A percentile compares a stretch with the other conserved stretches of the same genome.
Evolutionary conservation across 805 yeast species (phyloP).

Genomic region (Cyberlindnera subsufficiens): DNA sequence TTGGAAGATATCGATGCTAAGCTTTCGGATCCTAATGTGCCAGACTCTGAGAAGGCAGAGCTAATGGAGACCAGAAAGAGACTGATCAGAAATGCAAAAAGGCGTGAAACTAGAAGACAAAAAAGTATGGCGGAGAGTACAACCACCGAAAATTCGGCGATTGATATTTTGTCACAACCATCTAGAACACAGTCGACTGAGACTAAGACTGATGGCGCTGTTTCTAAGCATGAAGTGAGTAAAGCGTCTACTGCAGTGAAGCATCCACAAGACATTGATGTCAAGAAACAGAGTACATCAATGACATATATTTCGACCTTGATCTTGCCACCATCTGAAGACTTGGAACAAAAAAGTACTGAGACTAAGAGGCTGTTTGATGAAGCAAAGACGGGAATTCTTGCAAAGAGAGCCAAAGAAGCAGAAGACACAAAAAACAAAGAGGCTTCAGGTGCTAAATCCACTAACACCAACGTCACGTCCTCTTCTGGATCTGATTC

Average conservation of each 20-base stretch:
- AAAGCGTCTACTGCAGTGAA: too few relatives aligned
- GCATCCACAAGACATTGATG: too few relatives aligned
- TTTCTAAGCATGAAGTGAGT: too few relatives aligned
- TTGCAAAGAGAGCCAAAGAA: slow-evolving; percentile 6
- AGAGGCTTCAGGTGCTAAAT: background rate
- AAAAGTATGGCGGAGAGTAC: background rate
- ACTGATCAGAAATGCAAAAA: slow-evolving; percentile 5
- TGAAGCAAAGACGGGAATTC: slow-evolving; percentile 11
- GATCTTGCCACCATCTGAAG: slow-evolving; percentile 6
- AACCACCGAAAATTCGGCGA: too few relatives aligned
- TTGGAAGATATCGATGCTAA: background rate
- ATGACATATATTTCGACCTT: background rate
- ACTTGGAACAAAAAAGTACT: background rate
- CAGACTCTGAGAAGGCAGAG: background rate
- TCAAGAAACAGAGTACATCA: background rate
- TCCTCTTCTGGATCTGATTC: slow-evolving; percentile 34
- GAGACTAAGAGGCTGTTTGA: slow-evolving; percentile 8
- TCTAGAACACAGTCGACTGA: too few relatives aligned
- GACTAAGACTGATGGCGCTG: too few relatives aligned
- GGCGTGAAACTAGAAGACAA: slow-evolving; percentile 3
- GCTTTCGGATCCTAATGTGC: background rate
- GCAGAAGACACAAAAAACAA: background rate
- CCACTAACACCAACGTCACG: background rate
- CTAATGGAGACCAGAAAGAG: slow-evolving; percentile 5
- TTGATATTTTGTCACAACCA: too few relatives aligned